These are phyloP conservation scores for Ottelia alismoides DNA, from an alignment of 106 monocot genomes.

Conservation along the genomic window DNA sequence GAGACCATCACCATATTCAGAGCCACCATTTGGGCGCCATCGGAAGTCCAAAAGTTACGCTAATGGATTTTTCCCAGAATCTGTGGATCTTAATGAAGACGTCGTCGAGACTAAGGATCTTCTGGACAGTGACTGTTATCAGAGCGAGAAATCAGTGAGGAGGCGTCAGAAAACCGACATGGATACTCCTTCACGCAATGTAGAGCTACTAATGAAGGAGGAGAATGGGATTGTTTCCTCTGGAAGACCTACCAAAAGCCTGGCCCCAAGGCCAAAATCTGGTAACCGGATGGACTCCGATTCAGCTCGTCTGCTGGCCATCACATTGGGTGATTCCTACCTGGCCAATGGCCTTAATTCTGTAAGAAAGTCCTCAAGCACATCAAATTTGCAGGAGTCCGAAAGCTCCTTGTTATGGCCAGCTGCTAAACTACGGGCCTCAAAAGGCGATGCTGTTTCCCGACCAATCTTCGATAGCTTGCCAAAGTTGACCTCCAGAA, in stretches of 20 bases:
- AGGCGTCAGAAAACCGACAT: constrained; percentile 46
- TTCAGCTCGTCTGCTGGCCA: constrained; percentile 10
- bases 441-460: constrained; percentile 10
- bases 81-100: constrained; percentile 1
- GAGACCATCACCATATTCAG: constrained; percentile 21
- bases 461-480: constrained; percentile 17
- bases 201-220: neutral
- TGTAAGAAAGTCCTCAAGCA: constrained; percentile 53
- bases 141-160: constrained; percentile 40
- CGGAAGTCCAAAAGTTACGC: constrained; percentile 44
- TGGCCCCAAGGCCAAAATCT: constrained; percentile 49
- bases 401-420: constrained; percentile 8
- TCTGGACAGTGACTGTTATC: constrained; percentile 11
- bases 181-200: constrained; percentile 3
- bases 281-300: constrained; percentile 37
- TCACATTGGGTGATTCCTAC: constrained; percentile 12
- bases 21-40: constrained; percentile 20
- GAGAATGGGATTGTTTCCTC: constrained; percentile 17
- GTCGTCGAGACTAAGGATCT: constrained; percentile 12
- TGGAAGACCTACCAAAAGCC: constrained; percentile 38
- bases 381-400: constrained; percentile 15
- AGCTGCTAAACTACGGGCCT: constrained; percentile 10
- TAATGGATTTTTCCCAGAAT: constrained; percentile 19
- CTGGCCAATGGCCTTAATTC: constrained; percentile 31
- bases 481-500: constrained; percentile 7